These are phyloP conservation scores for Breviolum minutum DNA, from an alignment of 73 alveolate genomes.

Conservation along the genomic window DNA sequence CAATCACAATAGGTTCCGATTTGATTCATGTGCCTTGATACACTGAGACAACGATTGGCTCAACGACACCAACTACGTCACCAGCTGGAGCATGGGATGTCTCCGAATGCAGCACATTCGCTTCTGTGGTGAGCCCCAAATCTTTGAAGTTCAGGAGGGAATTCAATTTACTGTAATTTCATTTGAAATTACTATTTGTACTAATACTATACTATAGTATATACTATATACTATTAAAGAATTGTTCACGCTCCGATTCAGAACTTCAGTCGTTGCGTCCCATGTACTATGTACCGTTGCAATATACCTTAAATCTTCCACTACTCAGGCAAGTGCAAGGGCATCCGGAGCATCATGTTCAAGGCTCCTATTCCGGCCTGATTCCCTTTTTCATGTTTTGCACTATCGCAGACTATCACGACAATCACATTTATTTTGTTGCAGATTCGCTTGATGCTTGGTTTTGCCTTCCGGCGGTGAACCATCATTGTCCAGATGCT, in stretches of 20 bases:
- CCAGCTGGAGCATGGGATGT: constrained; percentile 41
- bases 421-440: neutral
- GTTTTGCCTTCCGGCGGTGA: too few relatives aligned
- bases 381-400: neutral
- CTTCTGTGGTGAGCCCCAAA: neutral
- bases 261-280: neutral
- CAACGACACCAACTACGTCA: constrained; percentile 65
- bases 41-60: constrained; percentile 42
- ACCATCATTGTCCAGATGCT: too few relatives aligned
- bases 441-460: too few relatives aligned
- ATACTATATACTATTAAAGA: neutral
- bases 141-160: neutral
- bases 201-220: too few relatives aligned
- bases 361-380: neutral
- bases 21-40: too few relatives aligned
- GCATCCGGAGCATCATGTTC: neutral
- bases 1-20: too few relatives aligned
- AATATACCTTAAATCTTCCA: neutral
- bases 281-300: neutral
- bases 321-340: neutral
- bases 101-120: constrained; percentile 11
- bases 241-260: neutral
- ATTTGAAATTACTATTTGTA: too few relatives aligned
- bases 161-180: too few relatives aligned
- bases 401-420: neutral